Percentiles rank a stretch among this genome's conserved stretches.
These are phyloP conservation scores for Candida multigemmis DNA, from an alignment of 805 yeast species.

Conservation along the genomic window DNA sequence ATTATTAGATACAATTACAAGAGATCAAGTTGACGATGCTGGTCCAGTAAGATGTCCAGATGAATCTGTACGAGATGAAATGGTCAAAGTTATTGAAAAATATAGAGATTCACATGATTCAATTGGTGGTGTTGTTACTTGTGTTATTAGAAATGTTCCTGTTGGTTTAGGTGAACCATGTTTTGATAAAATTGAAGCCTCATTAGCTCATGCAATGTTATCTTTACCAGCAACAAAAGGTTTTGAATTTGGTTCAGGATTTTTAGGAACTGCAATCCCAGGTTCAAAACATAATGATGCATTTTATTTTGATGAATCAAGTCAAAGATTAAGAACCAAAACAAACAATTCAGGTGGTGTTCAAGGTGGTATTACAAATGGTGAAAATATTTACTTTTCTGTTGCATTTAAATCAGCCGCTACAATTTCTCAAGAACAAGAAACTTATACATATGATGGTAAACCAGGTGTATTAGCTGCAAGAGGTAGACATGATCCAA, in stretches of 20 bases:
- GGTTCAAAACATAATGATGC: conserved; percentile 95
- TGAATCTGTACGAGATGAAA: conserved; percentile 53
- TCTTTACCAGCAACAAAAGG: conserved; percentile 98
- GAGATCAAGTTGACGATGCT: conserved; percentile 78
- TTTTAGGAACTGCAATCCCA: conserved; percentile 78
- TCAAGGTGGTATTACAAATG: conserved; percentile 97
- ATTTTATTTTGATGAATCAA: conserved; percentile 52
- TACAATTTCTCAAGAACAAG: conserved; percentile 89
- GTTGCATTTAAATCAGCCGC: conserved; percentile 98
- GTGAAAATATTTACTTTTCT: conserved; percentile 88
- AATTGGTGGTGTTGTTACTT: conserved; percentile 96
- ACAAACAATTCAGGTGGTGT: conserved; percentile 96
- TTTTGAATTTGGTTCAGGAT: conserved; percentile 96
- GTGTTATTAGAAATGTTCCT: conserved; percentile 91
- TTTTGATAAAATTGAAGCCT: conserved; percentile 93
- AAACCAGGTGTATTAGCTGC: conserved; percentile 83
- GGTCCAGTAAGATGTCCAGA: conserved; percentile 96
- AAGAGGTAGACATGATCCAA: conserved; percentile 97
- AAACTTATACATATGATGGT: conserved; percentile 85
- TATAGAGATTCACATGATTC: conserved; percentile 84
- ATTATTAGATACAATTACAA: conserved; percentile 65
- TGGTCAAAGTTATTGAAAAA: conserved; percentile 82
- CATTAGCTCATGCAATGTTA: conserved; percentile 94
- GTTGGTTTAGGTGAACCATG: conserved; percentile 97
- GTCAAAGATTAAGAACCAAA: conserved; percentile 65